Evolutionary conservation across 345 rosid genomes (phyloP), one percentile per base, ranked within the genome.

Genomic region (Brassica napus): DNA sequence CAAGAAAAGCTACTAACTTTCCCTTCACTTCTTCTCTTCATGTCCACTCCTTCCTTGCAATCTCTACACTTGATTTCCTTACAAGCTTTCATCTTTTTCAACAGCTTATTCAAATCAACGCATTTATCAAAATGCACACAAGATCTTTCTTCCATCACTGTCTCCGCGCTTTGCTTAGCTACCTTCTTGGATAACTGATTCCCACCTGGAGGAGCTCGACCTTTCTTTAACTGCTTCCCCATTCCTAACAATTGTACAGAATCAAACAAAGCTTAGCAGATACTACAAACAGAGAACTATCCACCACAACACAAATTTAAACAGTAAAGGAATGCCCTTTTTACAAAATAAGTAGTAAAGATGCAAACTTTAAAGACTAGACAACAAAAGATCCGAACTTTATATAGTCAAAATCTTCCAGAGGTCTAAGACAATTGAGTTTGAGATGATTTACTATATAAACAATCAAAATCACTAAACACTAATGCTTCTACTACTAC

Each of bases 171-270:
- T 63, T 83, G 87, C 11, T 32, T 64, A 64, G 68, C 34, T 68
- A 61, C 76, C 80, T 23, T 76, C 77, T 83, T 86, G 69, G 89
- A 59, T 28, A 31, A 74, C 47, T 65, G 80, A 76, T 85, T 90
- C 78, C 82, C 92, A 85, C 83, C 88, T 12, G 84, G 74, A 61
- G 88, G 84, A 12, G 83, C 71, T 81, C 91, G 89, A 47, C 79
- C 82, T 84, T 84, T 90, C 86, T 83, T 64, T 7, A 64, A n/a
- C 90, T 87, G 90, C 86, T 88, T 95, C 85, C 90, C 94, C 98
- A 92, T 94, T 57, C 73, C 72, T 75, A 76, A 83, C 87, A 87
- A 14, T 79, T 16, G 65, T 26, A 62, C 21, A 62, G 66, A 30
- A 62, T 30, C 66, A 62, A 12, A 62, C 2, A 63, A 11, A 31